phyloP scores from a whole-genome alignment of 208 protist species.

The Crithidia acanthocephali region DNA sequence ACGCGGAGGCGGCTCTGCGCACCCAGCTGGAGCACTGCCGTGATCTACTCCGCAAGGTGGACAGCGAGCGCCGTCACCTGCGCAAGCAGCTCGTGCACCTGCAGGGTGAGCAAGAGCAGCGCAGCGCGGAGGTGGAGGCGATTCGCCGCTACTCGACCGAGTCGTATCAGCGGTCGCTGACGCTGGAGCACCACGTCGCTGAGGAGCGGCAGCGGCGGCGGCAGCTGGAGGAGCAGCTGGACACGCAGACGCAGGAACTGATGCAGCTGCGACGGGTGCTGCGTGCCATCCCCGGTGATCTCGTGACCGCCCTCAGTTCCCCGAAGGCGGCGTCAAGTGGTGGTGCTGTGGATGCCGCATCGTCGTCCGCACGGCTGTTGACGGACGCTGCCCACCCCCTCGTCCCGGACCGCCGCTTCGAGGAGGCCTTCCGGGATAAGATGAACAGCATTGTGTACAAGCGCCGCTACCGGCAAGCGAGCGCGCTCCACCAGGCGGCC shows the following conservation, averaged over 20 bases:
- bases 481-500: conserved; percentile 36
- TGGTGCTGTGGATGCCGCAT: too few relatives aligned
- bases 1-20: conserved; percentile 17
- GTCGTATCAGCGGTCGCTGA: conserved; percentile 31
- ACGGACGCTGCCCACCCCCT: conserved; percentile 28
- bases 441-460: conserved; percentile 61
- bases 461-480: conserved; percentile 28
- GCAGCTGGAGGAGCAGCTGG: conserved; percentile 30
- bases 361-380: neutral
- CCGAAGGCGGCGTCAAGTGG: neutral
- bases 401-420: conserved; percentile 72
- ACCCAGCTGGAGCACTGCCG: conserved; percentile 43
- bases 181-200: conserved; percentile 25
- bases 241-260: conserved; percentile 43
- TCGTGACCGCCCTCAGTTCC: conserved; percentile 18
- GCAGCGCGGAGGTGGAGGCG: conserved; percentile 18
- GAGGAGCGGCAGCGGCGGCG: conserved; percentile 23
- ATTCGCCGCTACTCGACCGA: conserved; percentile 37
- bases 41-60: conserved; percentile 55
- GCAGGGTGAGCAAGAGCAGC: conserved; percentile 34
- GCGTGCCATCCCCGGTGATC: conserved; percentile 39
- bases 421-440: conserved; percentile 81
- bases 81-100: conserved; percentile 28
- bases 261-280: conserved; percentile 58
- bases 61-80: conserved; percentile 59